Evolutionary conservation across 164 flowering plant species (phyloP).

Genomic region (Sedum album): DNA sequence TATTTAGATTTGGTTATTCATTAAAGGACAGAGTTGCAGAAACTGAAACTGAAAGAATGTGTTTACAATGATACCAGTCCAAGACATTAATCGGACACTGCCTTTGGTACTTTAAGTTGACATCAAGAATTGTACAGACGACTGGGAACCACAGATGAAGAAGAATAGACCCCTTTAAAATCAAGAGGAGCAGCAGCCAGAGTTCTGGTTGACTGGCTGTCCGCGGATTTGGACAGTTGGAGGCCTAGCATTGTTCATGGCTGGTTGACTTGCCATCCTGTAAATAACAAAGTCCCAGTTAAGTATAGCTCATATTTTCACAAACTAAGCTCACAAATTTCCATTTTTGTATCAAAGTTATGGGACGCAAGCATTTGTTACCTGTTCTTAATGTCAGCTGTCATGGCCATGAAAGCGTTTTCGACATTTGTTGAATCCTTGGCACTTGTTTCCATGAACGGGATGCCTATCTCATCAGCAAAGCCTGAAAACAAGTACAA

Average conservation of each 20-base stretch:
- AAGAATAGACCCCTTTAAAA: neutral
- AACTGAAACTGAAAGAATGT: neutral
- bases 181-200: slow-evolving; percentile 5
- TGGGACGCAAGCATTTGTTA: neutral
- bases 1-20: too few species aligned
- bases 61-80: neutral
- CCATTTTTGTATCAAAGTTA: neutral
- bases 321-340: neutral
- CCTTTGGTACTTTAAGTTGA: neutral
- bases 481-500: neutral
- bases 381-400: slow-evolving; percentile 3
- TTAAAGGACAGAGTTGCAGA: too few species aligned
- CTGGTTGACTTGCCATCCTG: slow-evolving; percentile 7
- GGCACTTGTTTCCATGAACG: slow-evolving; percentile 8
- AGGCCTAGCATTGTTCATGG: slow-evolving; percentile 8
- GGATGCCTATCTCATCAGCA: slow-evolving; percentile 8
- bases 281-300: neutral
- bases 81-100: neutral
- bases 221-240: slow-evolving; percentile 6
- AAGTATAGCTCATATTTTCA: neutral
- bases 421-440: slow-evolving; percentile 3
- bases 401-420: slow-evolving; percentile 6
- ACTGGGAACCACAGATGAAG: too few species aligned
- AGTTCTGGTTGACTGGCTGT: slow-evolving; percentile 4
- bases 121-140: neutral